Evolutionary conservation across 139 green algal genomes (phyloP), one percentile per base, ranked within the genome.

Genomic region (Chlamydomonas urium): DNA sequence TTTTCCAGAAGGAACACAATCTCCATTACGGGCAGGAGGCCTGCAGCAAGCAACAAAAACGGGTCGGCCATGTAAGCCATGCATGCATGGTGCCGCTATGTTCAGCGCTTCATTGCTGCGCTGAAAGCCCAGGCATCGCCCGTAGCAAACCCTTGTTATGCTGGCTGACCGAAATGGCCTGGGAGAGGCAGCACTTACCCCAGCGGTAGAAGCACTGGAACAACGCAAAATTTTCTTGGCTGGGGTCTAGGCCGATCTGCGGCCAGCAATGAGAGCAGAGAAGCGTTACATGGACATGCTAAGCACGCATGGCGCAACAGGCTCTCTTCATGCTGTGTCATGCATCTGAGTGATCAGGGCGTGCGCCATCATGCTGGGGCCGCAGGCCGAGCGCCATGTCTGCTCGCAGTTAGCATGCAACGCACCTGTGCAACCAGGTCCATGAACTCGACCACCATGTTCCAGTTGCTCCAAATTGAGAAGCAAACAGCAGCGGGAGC

Each of bases 181-280:
- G n/a, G n/a, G n/a, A n/a, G n/a, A n/a, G n/a, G n/a, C n/a, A 61
- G 17, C 53, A 66, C 84, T 71, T 62, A 90, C 85, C 71, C 66
- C 68, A 85, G 35, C 85, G 71, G 35, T 90, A 90, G 69, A 83
- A 90, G 71, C 82, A 88, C 45, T 88, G 79, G n/a, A 90, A 81
- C 1, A 88, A 38, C 4, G 79, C 85, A 60, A 85, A 73, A 61
- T 86, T 75, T 26, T 66, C 65, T 6, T 77, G 66, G 35, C 79
- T 67, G 23, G 68, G 63, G 48, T 88, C 82, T 17, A 90, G 72
- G 0, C 80, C 79, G 38, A 89, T 86, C 84, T 89, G 78, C 66
- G 74, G 37, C 50, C 38, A 70, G n/a, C n/a, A n/a, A n/a, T n/a
- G n/a, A n/a, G n/a, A n/a, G n/a, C n/a, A n/a, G n/a, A n/a, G n/a